phyloP scores from a whole-genome alignment of 1,284 basidiomycete species.

The Ustanciosporium gigantosporum region DNA sequence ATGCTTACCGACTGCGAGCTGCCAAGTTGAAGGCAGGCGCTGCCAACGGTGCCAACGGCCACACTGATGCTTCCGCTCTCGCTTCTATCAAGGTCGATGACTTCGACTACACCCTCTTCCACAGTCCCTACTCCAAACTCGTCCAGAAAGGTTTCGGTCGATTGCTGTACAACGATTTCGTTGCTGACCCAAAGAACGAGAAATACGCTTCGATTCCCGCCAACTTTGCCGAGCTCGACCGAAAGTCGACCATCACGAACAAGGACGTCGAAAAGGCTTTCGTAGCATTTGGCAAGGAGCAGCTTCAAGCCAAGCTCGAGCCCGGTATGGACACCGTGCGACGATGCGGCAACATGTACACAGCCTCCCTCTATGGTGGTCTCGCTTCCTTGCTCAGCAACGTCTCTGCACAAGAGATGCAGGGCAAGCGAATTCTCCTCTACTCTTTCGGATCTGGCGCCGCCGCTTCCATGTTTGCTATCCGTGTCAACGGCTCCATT shows the following conservation, averaged over 20 bases:
- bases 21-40: conserved; percentile 63
- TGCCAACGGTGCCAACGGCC: conserved; percentile 32
- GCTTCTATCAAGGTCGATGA: conserved; percentile 71
- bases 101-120: conserved; percentile 86
- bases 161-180: conserved; percentile 88
- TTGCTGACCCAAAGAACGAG: conserved; percentile 74
- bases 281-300: conserved; percentile 46
- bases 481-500: conserved; percentile 83
- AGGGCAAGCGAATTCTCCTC: conserved; percentile 69
- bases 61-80: conserved; percentile 35
- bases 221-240: conserved; percentile 72
- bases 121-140: conserved; percentile 90
- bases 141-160: conserved; percentile 97
- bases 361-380: conserved; percentile 92
- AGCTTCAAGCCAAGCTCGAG: conserved; percentile 48
- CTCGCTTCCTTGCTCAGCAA: conserved; percentile 68
- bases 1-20: conserved; percentile 81
- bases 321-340: conserved; percentile 58
- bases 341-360: conserved; percentile 89
- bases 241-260: conserved; percentile 69
- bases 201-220: conserved; percentile 71
- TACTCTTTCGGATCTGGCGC: conserved; percentile 94
- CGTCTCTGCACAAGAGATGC: conserved; percentile 42
- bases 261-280: conserved; percentile 86
- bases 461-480: conserved; percentile 85